Evolutionary conservation across 2,329 filamentous ascomycete genomes (phyloP).

Genomic region (Nectriaceae sp.): DNA sequence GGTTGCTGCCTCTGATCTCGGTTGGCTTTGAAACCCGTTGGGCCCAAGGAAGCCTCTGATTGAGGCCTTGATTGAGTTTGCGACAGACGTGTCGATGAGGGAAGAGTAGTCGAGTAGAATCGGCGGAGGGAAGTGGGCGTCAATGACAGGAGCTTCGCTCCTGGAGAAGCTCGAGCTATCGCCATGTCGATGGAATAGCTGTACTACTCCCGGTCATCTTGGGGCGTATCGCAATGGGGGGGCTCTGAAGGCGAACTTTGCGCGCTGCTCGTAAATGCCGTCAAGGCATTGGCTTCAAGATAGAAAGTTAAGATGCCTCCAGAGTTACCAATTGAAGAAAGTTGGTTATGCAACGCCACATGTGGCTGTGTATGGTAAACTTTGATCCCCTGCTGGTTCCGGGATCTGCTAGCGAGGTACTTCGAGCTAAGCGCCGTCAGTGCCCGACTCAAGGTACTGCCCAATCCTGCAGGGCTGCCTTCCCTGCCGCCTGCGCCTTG

Average conservation of each 20-base stretch:
- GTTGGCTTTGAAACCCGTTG: too few species aligned
- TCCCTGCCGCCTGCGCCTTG: neutral
- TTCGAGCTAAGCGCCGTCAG: too few species aligned
- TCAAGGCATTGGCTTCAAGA: neutral
- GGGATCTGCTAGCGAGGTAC: too few species aligned
- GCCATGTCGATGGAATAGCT: constrained; percentile 23
- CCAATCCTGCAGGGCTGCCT: too few species aligned
- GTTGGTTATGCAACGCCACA: constrained; percentile 2
- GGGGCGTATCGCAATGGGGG: neutral
- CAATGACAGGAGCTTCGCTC: constrained; percentile 13
- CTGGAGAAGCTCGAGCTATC: constrained; percentile 20
- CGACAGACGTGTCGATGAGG: constrained; percentile 1
- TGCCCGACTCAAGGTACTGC: too few species aligned
- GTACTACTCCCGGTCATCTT: constrained; percentile 17
- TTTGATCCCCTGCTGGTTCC: too few species aligned
- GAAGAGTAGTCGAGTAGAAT: constrained; percentile 13
- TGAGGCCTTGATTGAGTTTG: constrained; percentile 17
- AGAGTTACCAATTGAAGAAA: neutral
- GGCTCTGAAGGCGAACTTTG: neutral
- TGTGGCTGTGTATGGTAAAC: constrained; percentile 14
- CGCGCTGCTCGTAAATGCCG: neutral
- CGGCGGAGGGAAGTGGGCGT: constrained; percentile 9
- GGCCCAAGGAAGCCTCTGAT: too few species aligned
- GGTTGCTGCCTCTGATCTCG: too few species aligned
- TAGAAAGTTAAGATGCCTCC: neutral